Evolutionary conservation across 306 rosid genomes (phyloP).

Genomic region (Canavalia ensiformis): DNA sequence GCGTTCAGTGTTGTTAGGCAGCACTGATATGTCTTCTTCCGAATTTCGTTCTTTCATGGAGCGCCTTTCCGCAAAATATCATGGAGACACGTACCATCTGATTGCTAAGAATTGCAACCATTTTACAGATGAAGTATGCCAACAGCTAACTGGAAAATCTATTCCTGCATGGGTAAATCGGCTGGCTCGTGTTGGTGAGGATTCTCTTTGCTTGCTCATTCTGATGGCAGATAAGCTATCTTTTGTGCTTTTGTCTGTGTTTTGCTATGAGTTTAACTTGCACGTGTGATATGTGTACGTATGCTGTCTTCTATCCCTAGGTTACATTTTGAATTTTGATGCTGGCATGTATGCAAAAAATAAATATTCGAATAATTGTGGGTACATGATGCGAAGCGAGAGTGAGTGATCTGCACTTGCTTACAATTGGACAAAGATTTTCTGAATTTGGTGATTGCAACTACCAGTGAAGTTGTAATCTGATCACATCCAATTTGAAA

Average conservation of each 20-base stretch:
- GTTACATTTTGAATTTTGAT: conserved; percentile 23
- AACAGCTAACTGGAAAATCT: conserved; percentile 83
- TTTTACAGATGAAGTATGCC: conserved; percentile 88
- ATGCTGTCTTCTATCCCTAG: background rate
- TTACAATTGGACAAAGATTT: conserved; percentile 16
- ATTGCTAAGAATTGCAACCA: conserved; percentile 98
- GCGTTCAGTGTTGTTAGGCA: conserved; percentile 80
- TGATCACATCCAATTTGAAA: conserved; percentile 53
- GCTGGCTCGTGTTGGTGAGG: conserved; percentile 92
- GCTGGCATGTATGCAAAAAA: conserved; percentile 2
- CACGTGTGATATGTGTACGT: background rate
- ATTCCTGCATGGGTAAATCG: conserved; percentile 96
- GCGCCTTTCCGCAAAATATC: conserved; percentile 77
- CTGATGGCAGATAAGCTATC: conserved; percentile 5
- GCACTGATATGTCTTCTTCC: conserved; percentile 71
- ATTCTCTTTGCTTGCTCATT: conserved; percentile 34
- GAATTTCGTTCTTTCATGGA: conserved; percentile 85
- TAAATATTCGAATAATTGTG: conserved; percentile 21
- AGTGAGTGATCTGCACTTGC: background rate
- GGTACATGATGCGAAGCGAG: conserved; percentile 24
- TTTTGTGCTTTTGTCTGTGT: background rate
- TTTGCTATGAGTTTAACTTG: conserved; percentile 7
- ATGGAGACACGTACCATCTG: conserved; percentile 94
- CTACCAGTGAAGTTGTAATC: conserved; percentile 43
- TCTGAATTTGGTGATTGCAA: conserved; percentile 19